Evolutionary conservation across 371 early-diverging fungal genomes (phyloP).

Genomic region (Apophysomyces elegans): DNA sequence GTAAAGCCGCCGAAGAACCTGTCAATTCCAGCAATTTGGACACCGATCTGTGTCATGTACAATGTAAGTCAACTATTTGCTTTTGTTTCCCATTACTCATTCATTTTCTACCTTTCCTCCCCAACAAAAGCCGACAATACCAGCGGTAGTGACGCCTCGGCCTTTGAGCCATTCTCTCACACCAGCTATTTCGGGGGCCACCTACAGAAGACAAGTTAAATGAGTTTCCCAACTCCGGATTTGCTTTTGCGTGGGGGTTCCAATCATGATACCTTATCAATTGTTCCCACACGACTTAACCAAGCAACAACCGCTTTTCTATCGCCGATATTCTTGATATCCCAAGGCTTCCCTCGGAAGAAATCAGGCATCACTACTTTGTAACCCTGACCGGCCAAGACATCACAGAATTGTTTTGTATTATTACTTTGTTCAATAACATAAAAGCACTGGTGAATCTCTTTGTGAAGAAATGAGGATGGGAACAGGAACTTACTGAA

Average conservation of each 20-base stretch:
- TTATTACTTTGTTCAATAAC: constrained; percentile 33
- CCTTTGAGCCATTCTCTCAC: constrained; percentile 43
- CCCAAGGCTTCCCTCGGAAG: constrained; percentile 55
- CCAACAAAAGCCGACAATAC: constrained; percentile 74
- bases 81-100: constrained; percentile 13
- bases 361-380: constrained; percentile 72
- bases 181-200: constrained; percentile 38
- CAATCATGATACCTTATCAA: constrained; percentile 23
- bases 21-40: constrained; percentile 31
- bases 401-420: constrained; percentile 68
- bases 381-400: constrained; percentile 62
- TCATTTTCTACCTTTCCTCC: constrained; percentile 58
- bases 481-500: constrained; percentile 28
- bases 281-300: constrained; percentile 38
- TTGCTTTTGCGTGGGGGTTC: no score
- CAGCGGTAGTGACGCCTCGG: constrained; percentile 47
- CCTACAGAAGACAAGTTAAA: constrained; percentile 2
- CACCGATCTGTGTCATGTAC: constrained; percentile 30
- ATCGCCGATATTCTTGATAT: constrained; percentile 24
- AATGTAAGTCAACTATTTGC: no score
- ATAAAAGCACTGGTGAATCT: background rate
- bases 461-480: background rate
- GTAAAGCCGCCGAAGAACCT: constrained; percentile 55
- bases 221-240: no score
- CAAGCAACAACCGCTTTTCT: constrained; percentile 36